Evolutionary conservation across 345 rosid genomes (phyloP), one percentile per base, ranked within the genome.

Genomic region (Mallotus nudiflorus): DNA sequence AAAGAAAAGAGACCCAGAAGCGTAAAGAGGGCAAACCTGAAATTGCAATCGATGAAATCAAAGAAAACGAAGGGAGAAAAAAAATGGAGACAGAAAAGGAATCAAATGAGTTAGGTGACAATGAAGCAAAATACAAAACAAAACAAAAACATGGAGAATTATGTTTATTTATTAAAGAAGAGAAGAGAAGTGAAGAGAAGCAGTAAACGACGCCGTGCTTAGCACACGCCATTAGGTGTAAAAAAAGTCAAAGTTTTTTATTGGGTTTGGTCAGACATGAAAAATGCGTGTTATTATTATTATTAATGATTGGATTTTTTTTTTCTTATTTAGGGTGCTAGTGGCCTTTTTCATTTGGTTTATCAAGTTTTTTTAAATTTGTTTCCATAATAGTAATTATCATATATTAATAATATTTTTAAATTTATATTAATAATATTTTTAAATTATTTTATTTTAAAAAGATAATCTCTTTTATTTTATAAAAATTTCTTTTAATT

Each of bases 141-240:
- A 4, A 42, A 42, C 46, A 42, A 54, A 13, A 29, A 65, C 18
- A 67, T 60, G 45, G 31, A 62, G 40, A 37, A 29, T 16, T 60
- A 15, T 31, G 19, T 62, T 33, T 70, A 73, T 65, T 52, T 33
- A 16, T 22, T 59, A 1, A 12, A 52, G 20, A 9, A 13, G 20
- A 25, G 24, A 46, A 40, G 37, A 39, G 27, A 55, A 2, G 19
- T n/a, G n/a, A 67, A 37, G 18, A 3, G 64, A 35, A 3, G 37
- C 1, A 10, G 73, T 20, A 77, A 74, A 79, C 83, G 87, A 65
- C 85, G 78, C 46, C 87, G 85, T 84, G 85, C 42, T 49, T 0
- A 65, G n/a, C 85, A 84, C 87, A 79, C 82, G 82, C 81, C 79
- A 29, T 16, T 44, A 37, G 56, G 62, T 55, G 44, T 2, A 29